phyloP scores from a whole-genome alignment of 257 asterid species.

The Scutellaria baicalensis region DNA sequence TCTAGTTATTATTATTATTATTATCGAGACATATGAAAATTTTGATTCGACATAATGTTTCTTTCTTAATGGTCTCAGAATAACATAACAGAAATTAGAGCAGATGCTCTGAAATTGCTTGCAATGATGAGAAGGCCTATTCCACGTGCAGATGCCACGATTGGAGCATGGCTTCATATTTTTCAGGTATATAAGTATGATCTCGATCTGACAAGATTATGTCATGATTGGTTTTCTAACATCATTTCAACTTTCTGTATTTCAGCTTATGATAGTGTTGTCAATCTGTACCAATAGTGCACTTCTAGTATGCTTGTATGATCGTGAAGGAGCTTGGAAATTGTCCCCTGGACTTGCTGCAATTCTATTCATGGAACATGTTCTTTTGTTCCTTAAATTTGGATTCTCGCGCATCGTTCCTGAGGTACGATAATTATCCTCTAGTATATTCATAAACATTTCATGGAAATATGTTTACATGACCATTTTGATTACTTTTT shows the following conservation, averaged over 20 bases:
- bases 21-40: neutral
- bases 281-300: conserved; percentile 85
- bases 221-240: neutral
- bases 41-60: neutral
- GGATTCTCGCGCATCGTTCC: conserved; percentile 87
- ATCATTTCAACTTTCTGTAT: conserved; percentile 9
- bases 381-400: conserved; percentile 70
- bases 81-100: conserved; percentile 83
- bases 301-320: conserved; percentile 78
- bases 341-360: conserved; percentile 93
- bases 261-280: conserved; percentile 80
- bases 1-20: neutral
- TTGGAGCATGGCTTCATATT: conserved; percentile 95
- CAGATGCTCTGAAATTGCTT: conserved; percentile 86
- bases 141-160: conserved; percentile 79
- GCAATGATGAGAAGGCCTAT: conserved; percentile 83
- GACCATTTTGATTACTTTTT: too few species aligned
- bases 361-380: conserved; percentile 82
- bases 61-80: conserved; percentile 35
- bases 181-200: conserved; percentile 53
- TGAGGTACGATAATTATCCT: conserved; percentile 39
- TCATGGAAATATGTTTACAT: too few species aligned
- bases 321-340: conserved; percentile 74
- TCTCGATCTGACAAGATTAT: neutral
- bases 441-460: neutral